Evolutionary conservation across 352 stramenopile species (phyloP), one percentile per base, ranked within the genome.

Genomic region (Globisporangium uncinulatum): DNA sequence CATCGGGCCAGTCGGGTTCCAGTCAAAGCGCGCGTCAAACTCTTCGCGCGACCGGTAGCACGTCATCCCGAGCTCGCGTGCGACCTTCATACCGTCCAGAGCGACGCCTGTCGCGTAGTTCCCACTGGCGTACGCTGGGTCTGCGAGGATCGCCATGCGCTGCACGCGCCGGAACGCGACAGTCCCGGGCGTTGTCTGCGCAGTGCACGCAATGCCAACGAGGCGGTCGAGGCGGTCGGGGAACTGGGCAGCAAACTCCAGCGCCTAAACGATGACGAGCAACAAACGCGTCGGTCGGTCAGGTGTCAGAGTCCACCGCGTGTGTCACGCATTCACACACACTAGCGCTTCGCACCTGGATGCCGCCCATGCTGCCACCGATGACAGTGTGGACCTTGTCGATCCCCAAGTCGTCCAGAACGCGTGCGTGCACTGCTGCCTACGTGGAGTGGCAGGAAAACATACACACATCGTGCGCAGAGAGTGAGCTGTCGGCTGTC

Each of bases 21-120:
- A 96, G 65, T 95, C 79, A 60, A 96, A 96, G 4, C 84, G 71
- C 2, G 69, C 62, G 57, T 96, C 86, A 48, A 96, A 93, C 62
- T 94, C 87, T 57, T 94, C 83, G 19, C 83, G 83, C 11, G 81
- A 92, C n/a, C 87, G 84, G 66, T 96, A 95, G 67, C 83, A 93
- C 57, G 80, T 94, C 75, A 93, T 94, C 21, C 86, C 87, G 0
- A 96, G 67, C 62, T 94, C 82, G 15, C 87, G 80, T 6, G 87
- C 87, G 39, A 96, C 71, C 46, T 91, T 86, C 81, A 96, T 92
- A 52, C 87, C 87, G 29, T 85, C 71, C 7, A 92, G 69, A 11
- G 74, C 63, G 3, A 71, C 60, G n/a, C 70, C 71, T 3, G 66
- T 56, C n/a, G 62, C 52, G 61, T 94, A 96, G 42, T 93, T 72